Conservation (phyloP, 805 yeast genomes). For the Yarrowia deformans region DNA sequence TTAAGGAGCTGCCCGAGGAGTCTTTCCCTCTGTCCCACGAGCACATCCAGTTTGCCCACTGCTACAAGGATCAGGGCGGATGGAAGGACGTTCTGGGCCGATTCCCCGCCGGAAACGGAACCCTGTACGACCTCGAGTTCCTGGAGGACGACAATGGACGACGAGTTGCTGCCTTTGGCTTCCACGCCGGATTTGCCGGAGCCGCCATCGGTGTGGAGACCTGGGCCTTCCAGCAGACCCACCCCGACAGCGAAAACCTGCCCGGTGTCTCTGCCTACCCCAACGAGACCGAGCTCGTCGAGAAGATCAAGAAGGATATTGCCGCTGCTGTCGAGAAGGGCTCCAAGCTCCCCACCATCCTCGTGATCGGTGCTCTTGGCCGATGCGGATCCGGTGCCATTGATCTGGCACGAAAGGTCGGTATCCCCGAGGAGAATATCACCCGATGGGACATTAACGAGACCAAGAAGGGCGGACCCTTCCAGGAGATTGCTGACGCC, state of each 20-base stretch:
- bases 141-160: conserved; percentile 93
- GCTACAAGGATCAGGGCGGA: conserved; percentile 97
- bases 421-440: conserved; percentile 85
- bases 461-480: conserved; percentile 97
- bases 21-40: conserved; percentile 92
- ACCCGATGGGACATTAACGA: conserved; percentile 96
- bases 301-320: conserved; percentile 62
- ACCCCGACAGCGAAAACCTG: conserved; percentile 69
- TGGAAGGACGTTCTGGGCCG: conserved; percentile 91
- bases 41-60: conserved; percentile 98
- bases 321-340: conserved; percentile 62
- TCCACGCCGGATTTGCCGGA: conserved; percentile 99
- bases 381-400: conserved; percentile 99
- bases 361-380: conserved; percentile 96
- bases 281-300: conserved; percentile 75
- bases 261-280: conserved; percentile 84
- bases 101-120: conserved; percentile 91
- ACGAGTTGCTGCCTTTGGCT: conserved; percentile 99
- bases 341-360: conserved; percentile 69
- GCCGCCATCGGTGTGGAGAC: conserved; percentile 95
- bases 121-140: conserved; percentile 91
- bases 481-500: conserved; percentile 82
- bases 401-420: conserved; percentile 79
- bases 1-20: conserved; percentile 94
- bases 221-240: conserved; percentile 90